A percentile compares a stretch with the other conserved stretches of the same genome.
Conservation (phyloP, 805 yeast species). For the Aciculoconidium aculeatum region DNA sequence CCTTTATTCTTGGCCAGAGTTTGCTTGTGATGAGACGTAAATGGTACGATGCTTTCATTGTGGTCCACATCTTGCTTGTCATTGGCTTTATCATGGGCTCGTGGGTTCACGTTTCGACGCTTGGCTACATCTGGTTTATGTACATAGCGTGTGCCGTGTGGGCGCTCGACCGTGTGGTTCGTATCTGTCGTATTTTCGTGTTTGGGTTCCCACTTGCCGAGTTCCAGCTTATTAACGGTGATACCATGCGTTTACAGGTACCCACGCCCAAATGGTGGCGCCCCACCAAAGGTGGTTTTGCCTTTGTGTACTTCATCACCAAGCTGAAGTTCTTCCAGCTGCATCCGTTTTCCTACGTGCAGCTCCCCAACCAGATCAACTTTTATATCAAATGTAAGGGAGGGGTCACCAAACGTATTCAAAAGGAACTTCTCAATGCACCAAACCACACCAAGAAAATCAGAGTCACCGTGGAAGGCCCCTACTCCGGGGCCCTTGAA, state of each 20-base stretch:
- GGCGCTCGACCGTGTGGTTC: conserved; percentile 28
- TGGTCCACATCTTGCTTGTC: conserved; percentile 52
- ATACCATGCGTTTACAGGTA: conserved; percentile 28
- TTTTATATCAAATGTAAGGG: conserved; percentile 46
- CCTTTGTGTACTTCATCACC: conserved; percentile 47
- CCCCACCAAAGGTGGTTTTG: conserved; percentile 49
- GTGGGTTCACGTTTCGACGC: conserved; percentile 36
- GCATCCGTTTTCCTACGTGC: conserved; percentile 55
- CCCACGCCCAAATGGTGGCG: conserved; percentile 34
- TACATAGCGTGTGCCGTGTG: conserved; percentile 31
- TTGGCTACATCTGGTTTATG: conserved; percentile 24
- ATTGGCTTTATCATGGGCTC: conserved; percentile 40
- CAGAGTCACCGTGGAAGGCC: conserved; percentile 52
- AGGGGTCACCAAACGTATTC: conserved; percentile 43
- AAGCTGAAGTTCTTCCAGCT: conserved; percentile 54
- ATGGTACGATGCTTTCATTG: conserved; percentile 47
- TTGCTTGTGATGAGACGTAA: conserved; percentile 37
- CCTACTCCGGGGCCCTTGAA: conserved; percentile 41
- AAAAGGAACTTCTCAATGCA: conserved; percentile 15
- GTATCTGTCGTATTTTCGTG: conserved; percentile 21
- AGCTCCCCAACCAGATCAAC: conserved; percentile 29
- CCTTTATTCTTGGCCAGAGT: conserved; percentile 35
- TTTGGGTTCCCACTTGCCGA: conserved; percentile 34
- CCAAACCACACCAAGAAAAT: conserved; percentile 25
- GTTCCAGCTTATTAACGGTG: conserved; percentile 26